Evolutionary conservation across 108 stramenopile species (phyloP).

Genomic region (Cyclotella atomus): DNA sequence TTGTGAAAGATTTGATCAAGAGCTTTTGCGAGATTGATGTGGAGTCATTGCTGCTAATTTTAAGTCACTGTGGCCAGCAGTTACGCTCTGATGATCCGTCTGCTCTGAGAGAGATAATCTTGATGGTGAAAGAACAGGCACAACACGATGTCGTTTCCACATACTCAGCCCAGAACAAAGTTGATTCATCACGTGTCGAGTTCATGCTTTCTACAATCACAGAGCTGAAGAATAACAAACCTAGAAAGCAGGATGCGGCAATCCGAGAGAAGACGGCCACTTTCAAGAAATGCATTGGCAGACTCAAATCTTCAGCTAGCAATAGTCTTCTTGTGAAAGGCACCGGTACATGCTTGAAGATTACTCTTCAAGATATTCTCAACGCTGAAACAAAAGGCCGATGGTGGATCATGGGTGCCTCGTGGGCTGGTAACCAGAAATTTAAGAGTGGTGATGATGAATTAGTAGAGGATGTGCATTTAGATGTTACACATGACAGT

Average conservation of each 20-base stretch:
- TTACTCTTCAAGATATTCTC: slow-evolving; percentile 81
- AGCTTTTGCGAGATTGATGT: slow-evolving; percentile 84
- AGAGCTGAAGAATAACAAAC: slow-evolving; percentile 95
- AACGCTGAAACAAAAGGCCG: slow-evolving; percentile 86
- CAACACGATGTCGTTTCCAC: slow-evolving; percentile 22
- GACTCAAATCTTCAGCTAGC: slow-evolving; percentile 76
- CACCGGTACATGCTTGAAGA: slow-evolving; percentile 75
- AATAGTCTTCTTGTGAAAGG: slow-evolving; percentile 34
- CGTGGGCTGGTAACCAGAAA: slow-evolving; percentile 87
- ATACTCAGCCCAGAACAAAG: slow-evolving; percentile 10
- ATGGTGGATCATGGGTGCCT: slow-evolving; percentile 96
- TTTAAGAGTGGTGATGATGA: slow-evolving; percentile 44
- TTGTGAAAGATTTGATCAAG: slow-evolving; percentile 84
- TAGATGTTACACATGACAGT: slow-evolving; percentile 2
- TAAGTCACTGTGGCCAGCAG: slow-evolving; percentile 88
- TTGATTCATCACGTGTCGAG: slow-evolving; percentile 71
- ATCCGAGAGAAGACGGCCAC: slow-evolving; percentile 68
- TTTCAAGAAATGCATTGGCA: slow-evolving; percentile 82
- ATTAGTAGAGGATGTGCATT: slow-evolving; percentile 5
- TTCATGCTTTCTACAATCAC: slow-evolving; percentile 91
- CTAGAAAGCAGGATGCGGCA: slow-evolving; percentile 71
- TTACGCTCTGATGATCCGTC: slow-evolving; percentile 92
- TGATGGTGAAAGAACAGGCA: slow-evolving; percentile 80
- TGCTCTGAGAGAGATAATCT: slow-evolving; percentile 91
- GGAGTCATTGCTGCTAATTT: slow-evolving; percentile 86